Evolutionary conservation across 1,139 yeast species (phyloP).

Genomic region (Geotrichum carabidarum): DNA sequence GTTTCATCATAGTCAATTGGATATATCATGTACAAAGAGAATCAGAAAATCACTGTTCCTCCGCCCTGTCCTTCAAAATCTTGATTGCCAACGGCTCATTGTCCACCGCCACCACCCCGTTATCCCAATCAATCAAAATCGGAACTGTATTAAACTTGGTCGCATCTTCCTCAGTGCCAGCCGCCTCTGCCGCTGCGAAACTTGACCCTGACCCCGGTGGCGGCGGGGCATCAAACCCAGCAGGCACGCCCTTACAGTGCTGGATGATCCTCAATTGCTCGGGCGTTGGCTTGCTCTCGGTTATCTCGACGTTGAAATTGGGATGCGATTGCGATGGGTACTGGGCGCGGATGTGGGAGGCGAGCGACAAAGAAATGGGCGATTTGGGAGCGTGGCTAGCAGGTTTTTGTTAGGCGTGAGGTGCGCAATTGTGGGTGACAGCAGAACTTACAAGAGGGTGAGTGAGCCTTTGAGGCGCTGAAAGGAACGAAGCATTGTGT

Average conservation of each 20-base stretch:
- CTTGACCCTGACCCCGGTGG: not conserved
- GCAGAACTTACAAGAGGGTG: conserved; percentile 30
- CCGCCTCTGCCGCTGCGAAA: not conserved
- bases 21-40: no score
- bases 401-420: not conserved
- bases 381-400: conserved; percentile 28
- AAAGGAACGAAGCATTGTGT: conserved; percentile 8
- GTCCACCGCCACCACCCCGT: conserved; percentile 38
- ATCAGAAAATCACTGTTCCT: conserved; percentile 2
- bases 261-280: conserved; percentile 27
- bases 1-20: no score
- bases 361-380: conserved; percentile 25
- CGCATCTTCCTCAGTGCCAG: not conserved
- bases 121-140: conserved; percentile 37
- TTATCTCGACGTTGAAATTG: conserved; percentile 34
- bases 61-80: conserved; percentile 30
- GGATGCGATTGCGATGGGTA: conserved; percentile 28
- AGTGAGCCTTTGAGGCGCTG: conserved; percentile 30
- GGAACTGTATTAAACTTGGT: conserved; percentile 27
- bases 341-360: conserved; percentile 23
- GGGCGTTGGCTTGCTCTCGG: conserved; percentile 33
- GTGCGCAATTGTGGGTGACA: not conserved
- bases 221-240: not conserved
- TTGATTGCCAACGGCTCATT: conserved; percentile 40
- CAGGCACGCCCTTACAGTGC: conserved; percentile 12